Evolutionary conservation across 2,329 filamentous ascomycete species (phyloP).

Genomic region (Cordyceps cicadae): DNA sequence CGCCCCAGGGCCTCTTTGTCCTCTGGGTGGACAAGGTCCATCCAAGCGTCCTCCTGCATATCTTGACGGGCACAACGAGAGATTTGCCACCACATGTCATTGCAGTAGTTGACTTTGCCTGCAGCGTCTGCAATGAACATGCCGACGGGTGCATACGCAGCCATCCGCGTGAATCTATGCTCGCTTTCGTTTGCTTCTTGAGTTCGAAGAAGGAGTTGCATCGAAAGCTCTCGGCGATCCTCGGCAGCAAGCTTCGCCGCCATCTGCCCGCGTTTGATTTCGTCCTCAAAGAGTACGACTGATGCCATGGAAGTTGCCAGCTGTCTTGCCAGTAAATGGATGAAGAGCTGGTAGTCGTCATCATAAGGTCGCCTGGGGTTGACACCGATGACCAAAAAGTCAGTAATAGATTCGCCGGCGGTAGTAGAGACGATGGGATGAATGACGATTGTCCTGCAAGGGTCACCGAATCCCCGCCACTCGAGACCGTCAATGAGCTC

Average conservation of each 20-base stretch:
- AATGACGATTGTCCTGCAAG: constrained; percentile 62
- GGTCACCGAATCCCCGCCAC: constrained; percentile 63
- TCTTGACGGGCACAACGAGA: constrained; percentile 55
- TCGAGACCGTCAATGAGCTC: constrained; percentile 58
- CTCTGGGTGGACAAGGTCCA: constrained; percentile 61
- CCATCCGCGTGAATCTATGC: constrained; percentile 74
- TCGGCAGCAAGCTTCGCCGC: constrained; percentile 67
- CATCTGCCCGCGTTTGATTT: constrained; percentile 65
- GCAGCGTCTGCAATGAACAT: constrained; percentile 73
- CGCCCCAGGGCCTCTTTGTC: constrained; percentile 51
- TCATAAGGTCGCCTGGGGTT: constrained; percentile 75
- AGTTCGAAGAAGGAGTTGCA: constrained; percentile 60
- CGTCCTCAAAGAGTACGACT: constrained; percentile 75
- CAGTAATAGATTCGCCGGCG: constrained; percentile 61
- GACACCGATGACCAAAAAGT: constrained; percentile 69
- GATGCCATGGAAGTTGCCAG: constrained; percentile 73
- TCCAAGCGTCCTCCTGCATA: constrained; percentile 57
- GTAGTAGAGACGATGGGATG: constrained; percentile 72
- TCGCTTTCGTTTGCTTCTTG: constrained; percentile 60
- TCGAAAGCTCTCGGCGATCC: constrained; percentile 68
- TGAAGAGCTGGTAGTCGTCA: constrained; percentile 70
- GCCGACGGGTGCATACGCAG: constrained; percentile 73
- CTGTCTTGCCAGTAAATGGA: constrained; percentile 66
- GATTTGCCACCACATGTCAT: constrained; percentile 70
- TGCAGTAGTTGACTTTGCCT: constrained; percentile 69